Conservation (phyloP, 768 basidiomycete species). For the Termitomyces sp. region DNA sequence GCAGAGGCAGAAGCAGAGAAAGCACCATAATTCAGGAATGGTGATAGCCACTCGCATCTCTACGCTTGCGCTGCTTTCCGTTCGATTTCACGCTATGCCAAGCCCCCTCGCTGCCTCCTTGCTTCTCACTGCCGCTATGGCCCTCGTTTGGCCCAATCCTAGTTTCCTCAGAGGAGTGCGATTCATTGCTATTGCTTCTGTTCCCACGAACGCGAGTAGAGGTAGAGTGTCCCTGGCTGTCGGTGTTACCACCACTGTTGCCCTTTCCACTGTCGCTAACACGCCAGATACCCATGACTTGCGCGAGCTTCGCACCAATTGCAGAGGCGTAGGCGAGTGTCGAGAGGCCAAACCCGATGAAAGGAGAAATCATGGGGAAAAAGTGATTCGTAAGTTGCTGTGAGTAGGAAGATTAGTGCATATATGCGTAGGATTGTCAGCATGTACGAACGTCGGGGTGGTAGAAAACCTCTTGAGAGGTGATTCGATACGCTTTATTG, state of each 20-base stretch:
- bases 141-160: not conserved
- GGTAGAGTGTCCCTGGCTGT: not conserved
- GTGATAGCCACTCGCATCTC: not conserved
- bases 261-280: slow-evolving; percentile 2
- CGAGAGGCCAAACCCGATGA: slow-evolving; percentile 17
- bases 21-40: not conserved
- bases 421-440: slow-evolving; percentile 1
- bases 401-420: not conserved
- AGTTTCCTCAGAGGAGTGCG: not conserved
- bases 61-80: not conserved
- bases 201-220: not conserved
- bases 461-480: slow-evolving; percentile 49
- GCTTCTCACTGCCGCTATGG: not conserved
- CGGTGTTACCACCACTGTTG: not conserved
- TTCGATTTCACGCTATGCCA: not conserved
- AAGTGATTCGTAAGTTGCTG: slow-evolving; percentile 23
- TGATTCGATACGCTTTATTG: slow-evolving; percentile 40
- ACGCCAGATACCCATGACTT: slow-evolving; percentile 29
- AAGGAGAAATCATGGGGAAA: slow-evolving; percentile 20
- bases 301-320: slow-evolving; percentile 24
- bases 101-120: not conserved
- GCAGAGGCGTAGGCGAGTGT: slow-evolving; percentile 17
- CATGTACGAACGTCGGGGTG: slow-evolving; percentile 26
- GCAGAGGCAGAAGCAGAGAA: not conserved
- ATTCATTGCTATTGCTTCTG: not conserved